Base-by-base conservation (phyloP, 2,329 filamentous ascomycete genomes). In the Rhytidhysteron rufulum region DNA sequence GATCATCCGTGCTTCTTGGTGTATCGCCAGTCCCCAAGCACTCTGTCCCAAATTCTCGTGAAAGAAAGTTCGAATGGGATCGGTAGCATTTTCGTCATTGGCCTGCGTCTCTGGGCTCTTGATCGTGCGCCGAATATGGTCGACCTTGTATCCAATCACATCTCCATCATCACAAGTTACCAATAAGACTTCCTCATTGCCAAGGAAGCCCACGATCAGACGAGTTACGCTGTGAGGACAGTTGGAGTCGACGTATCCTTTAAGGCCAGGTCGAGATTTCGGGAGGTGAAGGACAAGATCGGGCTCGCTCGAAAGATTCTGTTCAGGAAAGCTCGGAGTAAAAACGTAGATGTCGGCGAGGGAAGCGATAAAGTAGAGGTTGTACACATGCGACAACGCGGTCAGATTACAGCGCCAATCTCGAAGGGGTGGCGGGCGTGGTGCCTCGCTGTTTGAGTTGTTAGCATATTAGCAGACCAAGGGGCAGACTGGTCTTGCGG, bases 21-120 rank as follows among this genome's bases (percentile, higher is more conserved):
- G 91, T 9, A 95, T 76, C 6, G 88, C 85, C 34, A 95, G 66
- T 0, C 91, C 93, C 93, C 93, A 98, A 2, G 90, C 91, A 44
- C 87, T 91, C 18, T 67, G 69, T 1, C 79, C 79, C 2, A 95
- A 88, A 57, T 86, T 89, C 27, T 85, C 78, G 43, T 81, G 79
- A 42, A 95, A 86, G 56, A 95, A 86, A 0, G 70, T 69, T 54
- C 43, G 69, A 50, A 59, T 58, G 41, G 10, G 37, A 29, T 35
- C 40, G 25, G 21, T 38, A 32, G 9, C 34, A 21, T 20, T 11
- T 6, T 47, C 33, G 7, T 22, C 21, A 2, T 43, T 38, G 7
- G 29, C 19, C 3, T 22, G n/a, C 3, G 41, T 30, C 16, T 10
- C 30, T 10, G 37, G 42, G 15, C 25, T 41, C 30, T 58, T 46